Conservation (phyloP, 768 basidiomycete species). For the Podaxis carcinomalis region DNA sequence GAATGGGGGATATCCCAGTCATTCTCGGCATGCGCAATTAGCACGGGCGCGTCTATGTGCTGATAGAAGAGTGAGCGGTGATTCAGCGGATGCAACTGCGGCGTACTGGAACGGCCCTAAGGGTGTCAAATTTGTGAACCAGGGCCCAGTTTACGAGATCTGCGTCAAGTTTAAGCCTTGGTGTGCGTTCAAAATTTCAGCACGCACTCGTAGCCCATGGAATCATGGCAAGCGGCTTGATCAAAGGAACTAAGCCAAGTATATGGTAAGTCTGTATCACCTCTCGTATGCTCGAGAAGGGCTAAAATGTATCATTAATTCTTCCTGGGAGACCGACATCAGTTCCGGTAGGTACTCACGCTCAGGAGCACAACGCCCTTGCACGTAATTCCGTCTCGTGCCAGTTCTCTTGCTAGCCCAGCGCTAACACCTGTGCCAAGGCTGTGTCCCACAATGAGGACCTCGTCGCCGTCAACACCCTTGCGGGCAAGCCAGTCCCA, state of each 20-base stretch:
- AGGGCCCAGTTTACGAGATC: conserved; percentile 48
- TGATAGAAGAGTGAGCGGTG: conserved; percentile 27
- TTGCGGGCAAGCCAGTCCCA: conserved; percentile 72
- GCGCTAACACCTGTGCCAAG: conserved; percentile 80
- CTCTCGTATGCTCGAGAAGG: conserved; percentile 58
- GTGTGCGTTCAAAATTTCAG: neutral
- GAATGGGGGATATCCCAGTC: conserved; percentile 76
- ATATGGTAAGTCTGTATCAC: conserved; percentile 69
- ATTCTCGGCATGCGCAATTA: conserved; percentile 75
- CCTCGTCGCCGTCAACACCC: conserved; percentile 51
- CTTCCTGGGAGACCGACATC: conserved; percentile 28
- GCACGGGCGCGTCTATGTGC: conserved; percentile 63
- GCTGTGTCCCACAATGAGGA: conserved; percentile 83
- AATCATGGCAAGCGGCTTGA: conserved; percentile 65
- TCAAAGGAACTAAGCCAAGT: conserved; percentile 63
- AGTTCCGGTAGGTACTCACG: conserved; percentile 30
- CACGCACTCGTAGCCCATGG: conserved; percentile 62
- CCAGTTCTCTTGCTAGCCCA: conserved; percentile 44
- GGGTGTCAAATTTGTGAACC: conserved; percentile 56
- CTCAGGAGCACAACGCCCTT: conserved; percentile 49
- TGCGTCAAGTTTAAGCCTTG: conserved; percentile 23
- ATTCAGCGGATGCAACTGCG: neutral
- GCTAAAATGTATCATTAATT: conserved; percentile 22
- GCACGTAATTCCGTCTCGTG: conserved; percentile 34
- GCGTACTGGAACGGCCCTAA: conserved; percentile 57